Evolutionary conservation across 306 rosid species (phyloP).

Genomic region (Castanopsis chinensis): DNA sequence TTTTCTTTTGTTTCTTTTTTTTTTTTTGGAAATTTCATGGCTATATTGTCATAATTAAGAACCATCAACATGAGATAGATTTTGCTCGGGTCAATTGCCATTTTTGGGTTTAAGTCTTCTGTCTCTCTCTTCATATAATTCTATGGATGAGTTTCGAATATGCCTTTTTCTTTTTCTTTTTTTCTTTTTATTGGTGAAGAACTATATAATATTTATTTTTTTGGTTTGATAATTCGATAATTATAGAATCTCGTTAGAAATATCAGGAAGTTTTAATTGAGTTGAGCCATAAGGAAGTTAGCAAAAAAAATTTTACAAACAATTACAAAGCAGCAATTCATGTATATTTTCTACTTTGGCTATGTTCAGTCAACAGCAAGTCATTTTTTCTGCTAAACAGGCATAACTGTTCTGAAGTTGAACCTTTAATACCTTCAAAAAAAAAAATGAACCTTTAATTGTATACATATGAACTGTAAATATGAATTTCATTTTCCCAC

Average conservation of each 20-base stretch:
- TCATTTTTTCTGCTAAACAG: not conserved
- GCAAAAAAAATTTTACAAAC: too few relatives aligned
- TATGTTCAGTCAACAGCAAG: not conserved
- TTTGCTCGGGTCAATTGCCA: not conserved
- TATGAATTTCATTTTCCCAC: not conserved
- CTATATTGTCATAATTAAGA: not conserved
- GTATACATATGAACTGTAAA: not conserved
- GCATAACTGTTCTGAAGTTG: not conserved
- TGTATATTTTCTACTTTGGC: not conserved
- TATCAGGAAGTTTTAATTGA: too few relatives aligned
- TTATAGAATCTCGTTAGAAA: too few relatives aligned
- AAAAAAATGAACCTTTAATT: not conserved
- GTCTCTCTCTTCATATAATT: not conserved
- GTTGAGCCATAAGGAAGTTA: too few relatives aligned
- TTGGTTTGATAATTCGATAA: too few relatives aligned
- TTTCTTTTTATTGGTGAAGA: too few relatives aligned
- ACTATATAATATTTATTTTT: too few relatives aligned
- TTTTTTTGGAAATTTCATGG: not conserved
- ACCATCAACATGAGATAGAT: not conserved
- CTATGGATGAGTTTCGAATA: not conserved
- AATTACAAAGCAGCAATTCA: not conserved
- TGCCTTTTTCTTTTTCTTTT: not conserved
- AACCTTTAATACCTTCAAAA: not conserved
- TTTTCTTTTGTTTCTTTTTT: not conserved
- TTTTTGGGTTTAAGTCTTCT: not conserved